Conservation (phyloP, 371 early-diverging fungal species). For the Batkoa obscura region DNA sequence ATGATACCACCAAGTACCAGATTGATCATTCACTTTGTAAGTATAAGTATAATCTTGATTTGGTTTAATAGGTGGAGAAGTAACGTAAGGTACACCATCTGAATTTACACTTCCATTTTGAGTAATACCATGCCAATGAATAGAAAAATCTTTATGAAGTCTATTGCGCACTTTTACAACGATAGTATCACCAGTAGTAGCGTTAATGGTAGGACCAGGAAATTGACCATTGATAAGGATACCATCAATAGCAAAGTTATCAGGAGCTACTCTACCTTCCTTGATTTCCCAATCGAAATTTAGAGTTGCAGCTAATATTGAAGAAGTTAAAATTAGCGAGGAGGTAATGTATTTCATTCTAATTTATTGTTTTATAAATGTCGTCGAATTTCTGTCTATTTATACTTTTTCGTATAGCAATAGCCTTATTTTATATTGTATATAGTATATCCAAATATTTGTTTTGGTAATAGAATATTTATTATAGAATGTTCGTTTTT, state of each 20-base stretch:
- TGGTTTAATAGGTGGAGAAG: slow-evolving; percentile 15
- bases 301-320: too few relatives aligned
- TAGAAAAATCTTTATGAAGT: neutral
- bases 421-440: too few relatives aligned
- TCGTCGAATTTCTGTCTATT: too few relatives aligned
- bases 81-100: slow-evolving; percentile 8
- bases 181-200: slow-evolving; percentile 6
- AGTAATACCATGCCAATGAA: slow-evolving; percentile 12
- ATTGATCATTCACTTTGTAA: slow-evolving; percentile 13
- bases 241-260: neutral
- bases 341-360: too few relatives aligned
- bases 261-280: neutral
- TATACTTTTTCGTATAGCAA: too few relatives aligned
- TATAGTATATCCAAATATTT: too few relatives aligned
- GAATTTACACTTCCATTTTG: slow-evolving; percentile 4
- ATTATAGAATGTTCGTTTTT: too few relatives aligned
- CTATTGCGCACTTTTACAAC: slow-evolving; percentile 7
- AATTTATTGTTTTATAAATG: too few relatives aligned
- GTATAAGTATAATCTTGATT: slow-evolving; percentile 13
- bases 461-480: too few relatives aligned
- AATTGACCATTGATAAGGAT: slow-evolving; percentile 4
- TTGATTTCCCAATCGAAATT: neutral
- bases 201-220: slow-evolving; percentile 9
- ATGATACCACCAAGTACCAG: slow-evolving; percentile 24
- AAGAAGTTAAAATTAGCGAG: too few relatives aligned